Evolutionary conservation across 768 basidiomycete genomes (phyloP).

Genomic region (Suillus clintonianus): DNA sequence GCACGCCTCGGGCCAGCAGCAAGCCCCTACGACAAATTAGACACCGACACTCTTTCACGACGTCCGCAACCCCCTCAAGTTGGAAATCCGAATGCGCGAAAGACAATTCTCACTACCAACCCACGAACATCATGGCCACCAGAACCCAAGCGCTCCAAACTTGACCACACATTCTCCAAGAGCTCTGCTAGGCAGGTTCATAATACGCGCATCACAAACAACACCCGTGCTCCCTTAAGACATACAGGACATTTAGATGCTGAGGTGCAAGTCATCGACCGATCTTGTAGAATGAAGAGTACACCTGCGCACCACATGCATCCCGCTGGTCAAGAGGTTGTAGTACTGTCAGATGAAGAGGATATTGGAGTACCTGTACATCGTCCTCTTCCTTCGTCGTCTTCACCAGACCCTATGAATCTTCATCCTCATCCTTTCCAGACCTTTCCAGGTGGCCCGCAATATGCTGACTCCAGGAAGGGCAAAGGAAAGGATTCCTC

Average conservation of each 20-base stretch:
- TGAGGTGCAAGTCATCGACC: constrained; percentile 23
- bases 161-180: constrained; percentile 7
- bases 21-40: background rate
- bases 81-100: constrained; percentile 26
- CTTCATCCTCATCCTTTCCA: constrained; percentile 26
- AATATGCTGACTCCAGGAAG: constrained; percentile 10
- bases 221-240: constrained; percentile 7
- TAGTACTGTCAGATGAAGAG: constrained; percentile 18
- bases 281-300: background rate
- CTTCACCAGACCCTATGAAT: constrained; percentile 27
- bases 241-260: constrained; percentile 8
- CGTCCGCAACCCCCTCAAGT: background rate
- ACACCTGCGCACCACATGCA: background rate
- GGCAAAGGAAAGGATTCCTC: constrained; percentile 18
- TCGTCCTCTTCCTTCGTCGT: constrained; percentile 6
- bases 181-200: background rate
- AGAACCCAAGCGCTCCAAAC: constrained; percentile 26
- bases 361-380: constrained; percentile 25
- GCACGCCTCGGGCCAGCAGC: background rate
- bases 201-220: background rate
- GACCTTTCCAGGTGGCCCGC: constrained; percentile 15
- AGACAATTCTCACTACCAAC: constrained; percentile 21
- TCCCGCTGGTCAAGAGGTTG: constrained; percentile 19
- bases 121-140: background rate
- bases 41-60: background rate